phyloP scores from a whole-genome alignment of 345 rosid species.

The Aegle marmelos region DNA sequence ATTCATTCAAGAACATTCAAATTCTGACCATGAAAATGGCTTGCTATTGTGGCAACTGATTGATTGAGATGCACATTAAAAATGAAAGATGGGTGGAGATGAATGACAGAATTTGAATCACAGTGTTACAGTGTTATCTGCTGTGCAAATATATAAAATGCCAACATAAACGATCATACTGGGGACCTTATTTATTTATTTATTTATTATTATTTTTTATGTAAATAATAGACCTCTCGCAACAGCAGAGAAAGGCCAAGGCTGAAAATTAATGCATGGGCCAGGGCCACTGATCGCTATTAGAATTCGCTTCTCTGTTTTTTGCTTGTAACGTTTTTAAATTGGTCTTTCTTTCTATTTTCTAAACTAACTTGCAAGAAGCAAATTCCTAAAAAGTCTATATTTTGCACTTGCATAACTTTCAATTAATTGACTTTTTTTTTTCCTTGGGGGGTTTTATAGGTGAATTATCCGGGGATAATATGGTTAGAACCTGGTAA shows the following conservation, averaged over 20 bases:
- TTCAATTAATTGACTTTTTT: not conserved
- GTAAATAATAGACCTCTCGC: not conserved
- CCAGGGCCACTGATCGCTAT: not conserved
- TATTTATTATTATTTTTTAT: too few species aligned
- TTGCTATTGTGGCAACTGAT: not conserved
- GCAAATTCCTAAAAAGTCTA: not conserved
- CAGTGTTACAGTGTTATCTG: not conserved
- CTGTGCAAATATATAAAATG: not conserved
- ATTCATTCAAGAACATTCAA: not conserved
- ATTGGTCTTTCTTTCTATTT: not conserved
- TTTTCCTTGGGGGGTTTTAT: too few species aligned
- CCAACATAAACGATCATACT: not conserved
- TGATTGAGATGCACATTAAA: not conserved
- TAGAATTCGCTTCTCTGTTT: not conserved
- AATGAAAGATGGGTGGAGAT: not conserved
- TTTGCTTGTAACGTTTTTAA: not conserved
- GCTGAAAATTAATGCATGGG: not conserved
- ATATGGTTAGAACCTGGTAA: too few species aligned
- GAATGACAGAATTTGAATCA: not conserved
- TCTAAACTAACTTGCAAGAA: not conserved
- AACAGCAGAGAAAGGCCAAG: not conserved
- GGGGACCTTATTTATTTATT: not conserved
- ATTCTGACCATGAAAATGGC: conserved; percentile 5
- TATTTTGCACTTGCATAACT: not conserved
- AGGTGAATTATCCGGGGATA: not conserved